Evolutionary conservation across 1,139 yeast species (phyloP).

Genomic region (Candida mesenterica): DNA sequence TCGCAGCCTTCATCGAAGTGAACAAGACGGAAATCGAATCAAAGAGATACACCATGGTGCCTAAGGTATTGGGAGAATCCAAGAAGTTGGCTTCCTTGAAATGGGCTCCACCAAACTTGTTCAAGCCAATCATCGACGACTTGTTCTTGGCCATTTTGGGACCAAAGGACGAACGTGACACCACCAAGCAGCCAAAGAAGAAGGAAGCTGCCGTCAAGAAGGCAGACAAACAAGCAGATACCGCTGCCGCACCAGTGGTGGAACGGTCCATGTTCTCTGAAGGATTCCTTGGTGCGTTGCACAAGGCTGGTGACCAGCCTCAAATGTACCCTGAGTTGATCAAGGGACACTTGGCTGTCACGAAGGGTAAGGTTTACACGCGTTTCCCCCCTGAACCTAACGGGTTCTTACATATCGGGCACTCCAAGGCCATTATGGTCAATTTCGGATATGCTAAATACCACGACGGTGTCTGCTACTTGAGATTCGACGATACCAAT

Average conservation of each 20-base stretch:
- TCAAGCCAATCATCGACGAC: conserved; percentile 84
- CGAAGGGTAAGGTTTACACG: conserved; percentile 82
- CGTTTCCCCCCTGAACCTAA: conserved; percentile 99
- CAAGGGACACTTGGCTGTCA: conserved; percentile 72
- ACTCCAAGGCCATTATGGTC: conserved; percentile 95
- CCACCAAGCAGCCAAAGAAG: conserved; percentile 75
- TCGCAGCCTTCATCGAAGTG: conserved; percentile 56
- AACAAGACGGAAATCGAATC: conserved; percentile 58
- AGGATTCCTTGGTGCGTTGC: conserved; percentile 94
- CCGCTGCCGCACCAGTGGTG: conserved; percentile 19
- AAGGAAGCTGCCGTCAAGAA: conserved; percentile 34
- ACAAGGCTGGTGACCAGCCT: conserved; percentile 92
- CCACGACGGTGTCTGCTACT: conserved; percentile 81
- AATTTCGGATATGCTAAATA: conserved; percentile 92
- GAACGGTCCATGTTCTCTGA: conserved; percentile 87
- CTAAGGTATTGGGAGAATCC: conserved; percentile 72
- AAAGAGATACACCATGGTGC: conserved; percentile 77
- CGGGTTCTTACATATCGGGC: conserved; percentile 96
- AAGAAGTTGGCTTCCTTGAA: conserved; percentile 72
- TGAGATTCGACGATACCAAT: conserved; percentile 95
- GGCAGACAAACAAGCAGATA: conserved; percentile 25
- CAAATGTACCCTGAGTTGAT: conserved; percentile 84
- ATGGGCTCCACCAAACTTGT: conserved; percentile 87
- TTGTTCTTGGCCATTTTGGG: conserved; percentile 71
- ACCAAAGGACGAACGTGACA: conserved; percentile 95